These are phyloP conservation scores for Monosporozyma servazzii DNA, from an alignment of 805 yeast genomes.

Conservation along the genomic window DNA sequence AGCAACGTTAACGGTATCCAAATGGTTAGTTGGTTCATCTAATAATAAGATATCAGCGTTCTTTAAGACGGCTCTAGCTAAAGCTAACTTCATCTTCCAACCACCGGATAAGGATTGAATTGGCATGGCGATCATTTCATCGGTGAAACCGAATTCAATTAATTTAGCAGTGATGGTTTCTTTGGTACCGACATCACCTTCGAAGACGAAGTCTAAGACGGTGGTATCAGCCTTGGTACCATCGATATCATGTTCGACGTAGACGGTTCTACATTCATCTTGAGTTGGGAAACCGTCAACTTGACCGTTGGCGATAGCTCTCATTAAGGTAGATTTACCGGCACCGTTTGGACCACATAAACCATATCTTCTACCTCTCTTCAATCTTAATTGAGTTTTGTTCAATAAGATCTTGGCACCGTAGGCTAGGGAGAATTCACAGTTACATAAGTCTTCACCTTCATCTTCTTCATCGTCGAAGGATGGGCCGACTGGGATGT, in stretches of 20 bases:
- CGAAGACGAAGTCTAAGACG: conserved; percentile 80
- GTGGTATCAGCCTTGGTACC: conserved; percentile 96
- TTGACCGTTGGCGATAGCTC: conserved; percentile 95
- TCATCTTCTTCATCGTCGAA: conserved; percentile 97
- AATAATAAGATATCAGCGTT: conserved; percentile 95
- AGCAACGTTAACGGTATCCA: conserved; percentile 99
- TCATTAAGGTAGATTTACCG: conserved; percentile 98
- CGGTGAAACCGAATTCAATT: conserved; percentile 85
- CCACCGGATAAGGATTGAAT: conserved; percentile 98
- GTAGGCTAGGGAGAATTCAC: conserved; percentile 99
- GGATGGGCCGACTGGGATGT: conserved; percentile 93
- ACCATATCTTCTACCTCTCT: conserved; percentile 99
- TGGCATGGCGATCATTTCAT: conserved; percentile 89
- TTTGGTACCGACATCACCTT: conserved; percentile 64
- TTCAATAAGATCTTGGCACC: conserved; percentile 99
- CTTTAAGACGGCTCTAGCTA: conserved; percentile 98
- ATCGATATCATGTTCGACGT: conserved; percentile 99
- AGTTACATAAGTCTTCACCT: conserved; percentile 99
- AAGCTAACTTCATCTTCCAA: conserved; percentile 99
- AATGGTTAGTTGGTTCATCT: conserved; percentile 99
- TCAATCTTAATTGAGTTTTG: conserved; percentile 97
- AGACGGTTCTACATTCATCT: conserved; percentile 97
- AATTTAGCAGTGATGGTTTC: conserved; percentile 69
- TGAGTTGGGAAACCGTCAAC: conserved; percentile 99
- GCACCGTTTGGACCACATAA: conserved; percentile 99